Conservation (phyloP, 345 rosid species). For the Eucalyptus caleyi region DNA sequence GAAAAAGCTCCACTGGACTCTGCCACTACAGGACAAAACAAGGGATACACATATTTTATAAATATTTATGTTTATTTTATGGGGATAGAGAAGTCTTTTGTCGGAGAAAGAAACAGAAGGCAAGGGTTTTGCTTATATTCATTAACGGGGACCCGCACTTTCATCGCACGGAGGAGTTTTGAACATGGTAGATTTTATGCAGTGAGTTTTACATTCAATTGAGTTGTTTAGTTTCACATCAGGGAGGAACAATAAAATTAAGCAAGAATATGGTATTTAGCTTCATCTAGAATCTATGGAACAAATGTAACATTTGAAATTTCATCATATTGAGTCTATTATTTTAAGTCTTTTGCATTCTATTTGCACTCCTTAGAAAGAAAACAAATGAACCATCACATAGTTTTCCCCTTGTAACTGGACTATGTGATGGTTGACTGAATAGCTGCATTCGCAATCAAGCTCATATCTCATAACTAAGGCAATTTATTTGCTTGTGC, state of each 20-base stretch:
- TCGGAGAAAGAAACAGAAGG: background rate
- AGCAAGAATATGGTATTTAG: background rate
- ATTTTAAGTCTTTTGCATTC: background rate
- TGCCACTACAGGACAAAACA: background rate
- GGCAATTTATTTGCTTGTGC: background rate
- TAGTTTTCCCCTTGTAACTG: background rate
- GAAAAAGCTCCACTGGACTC: background rate
- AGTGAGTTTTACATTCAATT: background rate
- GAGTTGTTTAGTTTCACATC: background rate
- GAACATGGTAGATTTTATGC: background rate
- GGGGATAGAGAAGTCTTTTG: background rate
- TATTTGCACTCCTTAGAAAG: background rate
- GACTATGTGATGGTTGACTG: background rate
- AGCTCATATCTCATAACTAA: background rate
- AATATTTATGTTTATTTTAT: background rate
- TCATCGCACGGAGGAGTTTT: background rate
- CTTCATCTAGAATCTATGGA: background rate
- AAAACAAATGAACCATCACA: background rate
- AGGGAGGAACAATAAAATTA: background rate
- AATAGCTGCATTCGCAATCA: background rate
- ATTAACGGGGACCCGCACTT: fast-evolving
- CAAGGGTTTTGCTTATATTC: background rate
- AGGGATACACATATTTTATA: background rate
- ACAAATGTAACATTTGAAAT: background rate
- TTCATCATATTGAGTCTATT: background rate